These are phyloP conservation scores for Sisymbrium altissimum DNA, from an alignment of 345 rosid species.

Conservation along the genomic window DNA sequence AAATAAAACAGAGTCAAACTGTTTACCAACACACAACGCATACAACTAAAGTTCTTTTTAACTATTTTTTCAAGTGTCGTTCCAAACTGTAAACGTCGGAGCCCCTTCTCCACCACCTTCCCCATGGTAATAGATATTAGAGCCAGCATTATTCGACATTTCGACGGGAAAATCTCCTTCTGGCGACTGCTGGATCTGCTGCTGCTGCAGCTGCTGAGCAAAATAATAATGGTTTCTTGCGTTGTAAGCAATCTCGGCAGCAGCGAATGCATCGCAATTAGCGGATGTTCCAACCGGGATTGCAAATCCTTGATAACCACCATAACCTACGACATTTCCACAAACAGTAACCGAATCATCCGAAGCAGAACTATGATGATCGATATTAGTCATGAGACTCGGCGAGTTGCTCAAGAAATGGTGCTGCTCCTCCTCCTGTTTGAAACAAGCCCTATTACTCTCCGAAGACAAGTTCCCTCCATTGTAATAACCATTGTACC, in stretches of 20 bases:
- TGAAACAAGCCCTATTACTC: constrained; percentile 55
- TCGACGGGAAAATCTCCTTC: constrained; percentile 17
- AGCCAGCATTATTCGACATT: constrained; percentile 39
- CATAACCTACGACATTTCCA: constrained; percentile 28
- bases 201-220: constrained; percentile 30
- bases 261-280: constrained; percentile 28
- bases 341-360: constrained; percentile 48
- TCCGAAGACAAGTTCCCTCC: constrained; percentile 19
- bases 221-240: constrained; percentile 46
- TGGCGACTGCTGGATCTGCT: constrained; percentile 7
- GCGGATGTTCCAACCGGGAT: constrained; percentile 35
- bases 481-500: constrained; percentile 31
- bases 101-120: constrained; percentile 48
- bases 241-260: constrained; percentile 38
- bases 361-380: constrained; percentile 48
- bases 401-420: constrained; percentile 44
- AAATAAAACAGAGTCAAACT: background rate
- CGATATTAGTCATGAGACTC: constrained; percentile 39
- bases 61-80: constrained; percentile 28
- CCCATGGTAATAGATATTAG: constrained; percentile 30
- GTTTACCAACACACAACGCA: constrained; percentile 14
- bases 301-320: constrained; percentile 39
- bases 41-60: constrained; percentile 2
- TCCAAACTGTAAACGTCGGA: constrained; percentile 63
- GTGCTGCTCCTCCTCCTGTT: constrained; percentile 58